Percentiles rank a stretch among this genome's conserved stretches.
Conservation (phyloP, 208 protist genomes). For the Acanthamoeba sp. region DNA sequence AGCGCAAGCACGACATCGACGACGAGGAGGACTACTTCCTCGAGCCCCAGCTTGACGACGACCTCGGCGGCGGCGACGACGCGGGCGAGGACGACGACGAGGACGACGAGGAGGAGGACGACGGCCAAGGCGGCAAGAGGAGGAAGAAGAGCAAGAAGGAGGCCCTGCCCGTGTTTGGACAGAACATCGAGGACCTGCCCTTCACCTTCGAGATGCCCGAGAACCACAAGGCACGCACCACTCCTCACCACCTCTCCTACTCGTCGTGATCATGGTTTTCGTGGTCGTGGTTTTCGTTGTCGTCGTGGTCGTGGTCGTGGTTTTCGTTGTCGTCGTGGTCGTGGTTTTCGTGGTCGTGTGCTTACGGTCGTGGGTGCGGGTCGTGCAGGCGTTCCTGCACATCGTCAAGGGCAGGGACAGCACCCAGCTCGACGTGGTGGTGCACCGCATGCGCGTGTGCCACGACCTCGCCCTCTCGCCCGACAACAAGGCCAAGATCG, state of each 20-base stretch:
- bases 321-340: not conserved
- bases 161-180: not conserved
- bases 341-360: not conserved
- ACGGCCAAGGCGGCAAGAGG: not conserved
- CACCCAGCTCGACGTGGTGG: not conserved
- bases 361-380: not conserved
- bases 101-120: not conserved
- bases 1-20: not conserved
- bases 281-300: not conserved
- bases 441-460: conserved; percentile 67
- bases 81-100: not conserved
- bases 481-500: conserved; percentile 65
- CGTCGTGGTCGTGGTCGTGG: not conserved
- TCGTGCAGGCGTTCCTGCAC: not conserved
- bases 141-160: conserved; percentile 20
- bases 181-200: conserved; percentile 44
- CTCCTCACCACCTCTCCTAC: not conserved
- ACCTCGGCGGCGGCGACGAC: not conserved
- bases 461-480: conserved; percentile 20
- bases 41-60: not conserved
- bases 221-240: not conserved
- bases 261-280: not conserved
- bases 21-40: conserved; percentile 22
- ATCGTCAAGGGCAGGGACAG: conserved; percentile 2
- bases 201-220: conserved; percentile 52